phyloP scores from a whole-genome alignment of 306 rosid species.

The Alnus glutinosa region DNA sequence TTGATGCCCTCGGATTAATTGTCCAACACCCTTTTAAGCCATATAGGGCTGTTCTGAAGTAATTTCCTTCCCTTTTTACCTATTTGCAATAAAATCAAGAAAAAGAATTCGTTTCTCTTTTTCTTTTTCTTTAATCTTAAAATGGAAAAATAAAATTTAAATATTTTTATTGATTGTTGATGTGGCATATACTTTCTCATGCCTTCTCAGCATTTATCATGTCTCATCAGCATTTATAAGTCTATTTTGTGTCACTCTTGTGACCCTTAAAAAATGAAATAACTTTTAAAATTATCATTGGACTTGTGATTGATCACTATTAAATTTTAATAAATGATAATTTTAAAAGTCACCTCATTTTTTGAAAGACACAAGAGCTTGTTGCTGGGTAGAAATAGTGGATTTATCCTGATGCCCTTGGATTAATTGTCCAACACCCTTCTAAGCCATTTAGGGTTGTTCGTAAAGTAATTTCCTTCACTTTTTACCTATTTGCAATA shows the following conservation, averaged over 20 bases:
- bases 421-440: slow-evolving; percentile 2
- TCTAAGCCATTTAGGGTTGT: slow-evolving; percentile 20
- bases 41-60: slow-evolving; percentile 15
- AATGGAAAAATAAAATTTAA: neutral
- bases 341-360: too few species aligned
- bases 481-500: slow-evolving; percentile 25
- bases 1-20: neutral
- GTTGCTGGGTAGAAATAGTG: too few species aligned
- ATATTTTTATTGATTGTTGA: neutral
- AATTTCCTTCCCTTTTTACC: slow-evolving; percentile 18
- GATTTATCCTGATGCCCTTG: neutral
- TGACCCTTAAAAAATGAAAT: neutral
- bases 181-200: neutral
- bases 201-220: neutral
- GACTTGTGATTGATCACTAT: too few species aligned
- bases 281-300: too few species aligned
- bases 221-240: neutral
- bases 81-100: neutral
- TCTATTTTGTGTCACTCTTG: too few species aligned
- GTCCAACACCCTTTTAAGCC: slow-evolving; percentile 7
- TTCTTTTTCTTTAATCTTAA: neutral
- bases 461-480: slow-evolving; percentile 7
- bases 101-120: neutral
- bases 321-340: too few species aligned
- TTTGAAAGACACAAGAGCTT: too few species aligned